Evolutionary conservation across 352 stramenopile species (phyloP).

Genomic region (Globisporangium spiculum): DNA sequence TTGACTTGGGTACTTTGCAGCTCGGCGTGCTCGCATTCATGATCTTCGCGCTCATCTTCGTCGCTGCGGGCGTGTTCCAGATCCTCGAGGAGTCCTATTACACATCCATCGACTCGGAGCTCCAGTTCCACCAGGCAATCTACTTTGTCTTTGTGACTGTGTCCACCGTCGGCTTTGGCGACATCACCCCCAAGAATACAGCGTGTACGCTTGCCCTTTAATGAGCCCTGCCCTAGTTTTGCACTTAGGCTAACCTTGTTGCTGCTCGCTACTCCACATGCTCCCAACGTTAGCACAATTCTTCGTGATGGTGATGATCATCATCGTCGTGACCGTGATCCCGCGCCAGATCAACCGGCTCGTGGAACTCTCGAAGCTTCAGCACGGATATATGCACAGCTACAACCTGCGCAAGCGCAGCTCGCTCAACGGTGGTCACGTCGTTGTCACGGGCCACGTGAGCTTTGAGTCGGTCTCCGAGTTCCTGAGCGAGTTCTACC

Average conservation of each 20-base stretch:
- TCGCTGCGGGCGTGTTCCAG: constrained; percentile 54
- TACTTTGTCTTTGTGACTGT: constrained; percentile 74
- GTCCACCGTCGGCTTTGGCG: constrained; percentile 58
- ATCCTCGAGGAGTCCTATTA: constrained; percentile 59
- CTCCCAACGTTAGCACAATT: constrained; percentile 30
- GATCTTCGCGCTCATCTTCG: constrained; percentile 54
- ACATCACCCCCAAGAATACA: constrained; percentile 49
- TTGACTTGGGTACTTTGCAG: constrained; percentile 3
- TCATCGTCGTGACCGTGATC: constrained; percentile 56
- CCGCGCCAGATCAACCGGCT: constrained; percentile 52
- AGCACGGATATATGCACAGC: constrained; percentile 49
- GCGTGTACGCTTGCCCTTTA: constrained; percentile 24
- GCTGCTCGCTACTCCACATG: not conserved
- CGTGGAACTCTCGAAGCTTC: constrained; percentile 43
- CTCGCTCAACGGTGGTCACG: constrained; percentile 43
- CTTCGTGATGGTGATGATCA: constrained; percentile 64
- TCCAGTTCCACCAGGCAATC: constrained; percentile 62
- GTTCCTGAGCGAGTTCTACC: constrained; percentile 67
- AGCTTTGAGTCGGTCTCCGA: constrained; percentile 40
- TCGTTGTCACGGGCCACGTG: constrained; percentile 48
- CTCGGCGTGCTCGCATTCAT: constrained; percentile 57
- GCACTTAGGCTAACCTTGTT: not conserved
- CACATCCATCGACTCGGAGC: constrained; percentile 22
- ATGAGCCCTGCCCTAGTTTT: not conserved
- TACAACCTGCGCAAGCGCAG: constrained; percentile 40